Conservation (phyloP, 2,329 filamentous ascomycete species). For the Orbilia oligospora region DNA sequence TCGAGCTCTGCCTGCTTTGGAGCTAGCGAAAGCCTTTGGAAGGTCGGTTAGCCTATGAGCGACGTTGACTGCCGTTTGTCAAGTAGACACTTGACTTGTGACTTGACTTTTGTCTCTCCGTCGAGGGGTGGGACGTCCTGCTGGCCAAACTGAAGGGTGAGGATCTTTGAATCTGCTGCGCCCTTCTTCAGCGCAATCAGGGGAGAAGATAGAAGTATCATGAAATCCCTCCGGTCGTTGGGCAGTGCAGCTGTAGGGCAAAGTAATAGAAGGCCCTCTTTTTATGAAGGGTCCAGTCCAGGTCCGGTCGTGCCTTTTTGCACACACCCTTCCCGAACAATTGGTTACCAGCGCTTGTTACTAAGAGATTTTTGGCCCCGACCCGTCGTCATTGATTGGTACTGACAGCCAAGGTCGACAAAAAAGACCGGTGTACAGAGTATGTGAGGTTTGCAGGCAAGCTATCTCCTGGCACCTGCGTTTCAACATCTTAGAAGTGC, state of each 20-base stretch:
- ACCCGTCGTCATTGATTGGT: conserved; percentile 51
- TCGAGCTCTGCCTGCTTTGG: conserved; percentile 39
- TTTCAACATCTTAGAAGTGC: conserved; percentile 51
- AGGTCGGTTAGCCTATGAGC: conserved; percentile 51
- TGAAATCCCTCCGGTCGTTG: background rate
- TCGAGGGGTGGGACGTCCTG: conserved; percentile 28
- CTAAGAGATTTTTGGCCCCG: conserved; percentile 38
- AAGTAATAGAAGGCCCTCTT: conserved; percentile 21
- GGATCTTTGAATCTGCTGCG: conserved; percentile 24
- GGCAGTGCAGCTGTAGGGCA: conserved; percentile 6
- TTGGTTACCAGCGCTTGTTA: conserved; percentile 54
- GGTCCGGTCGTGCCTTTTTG: conserved; percentile 26
- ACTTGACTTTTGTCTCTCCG: conserved; percentile 33
- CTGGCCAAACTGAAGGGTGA: conserved; percentile 19
- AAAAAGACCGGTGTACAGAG: conserved; percentile 28
- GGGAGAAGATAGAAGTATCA: conserved; percentile 12
- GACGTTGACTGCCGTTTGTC: conserved; percentile 47
- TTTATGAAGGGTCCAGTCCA: conserved; percentile 19
- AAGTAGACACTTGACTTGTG: conserved; percentile 32
- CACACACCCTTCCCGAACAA: conserved; percentile 35
- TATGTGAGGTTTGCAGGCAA: conserved; percentile 43
- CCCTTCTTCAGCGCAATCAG: conserved; percentile 17
- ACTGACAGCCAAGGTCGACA: conserved; percentile 19
- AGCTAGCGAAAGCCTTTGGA: conserved; percentile 58
- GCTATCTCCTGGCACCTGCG: conserved; percentile 46